Evolutionary conservation across 352 stramenopile species (phyloP).

Genomic region (Thraustochytrium aureum): DNA sequence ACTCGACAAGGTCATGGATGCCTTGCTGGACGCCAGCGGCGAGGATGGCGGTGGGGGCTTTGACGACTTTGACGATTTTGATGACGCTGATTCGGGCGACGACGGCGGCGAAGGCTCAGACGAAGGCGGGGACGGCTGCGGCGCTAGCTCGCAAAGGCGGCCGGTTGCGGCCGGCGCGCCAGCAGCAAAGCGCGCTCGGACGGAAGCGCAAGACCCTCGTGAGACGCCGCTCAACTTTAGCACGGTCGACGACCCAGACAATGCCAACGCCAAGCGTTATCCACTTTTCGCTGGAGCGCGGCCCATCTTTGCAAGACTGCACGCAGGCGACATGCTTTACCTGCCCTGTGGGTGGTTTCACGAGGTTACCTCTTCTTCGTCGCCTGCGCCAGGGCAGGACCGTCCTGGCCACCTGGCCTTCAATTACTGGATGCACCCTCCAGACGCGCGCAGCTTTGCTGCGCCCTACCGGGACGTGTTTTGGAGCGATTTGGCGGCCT

Average conservation of each 20-base stretch:
- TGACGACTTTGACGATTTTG: conserved; percentile 54
- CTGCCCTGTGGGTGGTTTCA: conserved; percentile 97
- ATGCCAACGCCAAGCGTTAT: background rate
- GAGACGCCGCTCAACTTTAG: conserved; percentile 38
- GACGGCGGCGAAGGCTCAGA: conserved; percentile 64
- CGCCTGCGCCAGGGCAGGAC: conserved; percentile 10
- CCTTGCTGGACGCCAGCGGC: background rate
- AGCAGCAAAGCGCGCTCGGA: background rate
- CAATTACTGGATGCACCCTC: conserved; percentile 84
- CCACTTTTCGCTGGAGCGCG: conserved; percentile 17
- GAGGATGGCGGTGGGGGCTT: conserved; percentile 30
- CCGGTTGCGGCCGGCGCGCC: background rate
- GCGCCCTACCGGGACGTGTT: conserved; percentile 63
- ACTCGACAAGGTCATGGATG: conserved; percentile 65
- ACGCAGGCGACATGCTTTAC: conserved; percentile 92
- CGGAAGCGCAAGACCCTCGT: conserved; percentile 7
- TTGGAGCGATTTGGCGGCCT: conserved; percentile 4
- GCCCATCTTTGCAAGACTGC: conserved; percentile 63
- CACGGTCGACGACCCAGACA: conserved; percentile 31
- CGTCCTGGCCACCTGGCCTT: conserved; percentile 71
- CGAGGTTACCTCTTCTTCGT: conserved; percentile 81
- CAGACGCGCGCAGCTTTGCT: conserved; percentile 64
- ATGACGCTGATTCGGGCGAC: conserved; percentile 72
- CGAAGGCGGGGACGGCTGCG: background rate
- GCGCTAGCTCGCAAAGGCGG: background rate